Evolutionary conservation across 306 rosid species (phyloP), one percentile per base, ranked within the genome.

Genomic region (Prunus mume): DNA sequence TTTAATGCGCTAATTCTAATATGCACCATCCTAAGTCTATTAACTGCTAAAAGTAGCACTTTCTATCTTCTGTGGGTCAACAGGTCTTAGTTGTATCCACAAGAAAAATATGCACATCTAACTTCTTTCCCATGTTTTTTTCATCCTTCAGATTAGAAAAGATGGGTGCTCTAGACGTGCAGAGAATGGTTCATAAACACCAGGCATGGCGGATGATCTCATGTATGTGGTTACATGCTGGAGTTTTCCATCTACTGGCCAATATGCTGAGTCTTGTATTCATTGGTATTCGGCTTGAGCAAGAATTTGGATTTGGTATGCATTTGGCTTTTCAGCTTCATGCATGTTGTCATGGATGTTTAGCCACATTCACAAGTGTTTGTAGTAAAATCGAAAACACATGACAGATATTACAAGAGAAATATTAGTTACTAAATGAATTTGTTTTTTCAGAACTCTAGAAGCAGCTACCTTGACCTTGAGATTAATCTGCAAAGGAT

Each of bases 301-400:
- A 90, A 88, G 97, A 92, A 74, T 92, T 92, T 85, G 97, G 96
- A 78, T 92, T 92, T 85, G 96, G 97, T 92, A 88, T 28, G 93
- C 85, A 73, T 72, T 83, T 68, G 81, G 25, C 50, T 77, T 77
- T 79, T 52, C 72, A 51, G 76, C 78, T 81, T 74, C 60, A 19
- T 62, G 43, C 82, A 47, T 84, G 38, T 47, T 47, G 52, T 54
- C 51, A 82, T 43, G 79, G 4, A 12, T 77, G 7, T 65, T 6
- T 28, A 10, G 49, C 41, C 20, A 3, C 54, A 60, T 57, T 34
- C 34, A 57, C 45, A 66, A 25, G 9, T 27, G 9, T 45, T 45
- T 57, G 24, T 65, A 54, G 65, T 0, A 25, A 72, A 56, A 56
- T 13, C 2, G 19, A 72, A 54, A 20, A 54, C 54, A 13, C 34